Conservation (phyloP, 345 rosid species). For the Populus euphratica region DNA sequence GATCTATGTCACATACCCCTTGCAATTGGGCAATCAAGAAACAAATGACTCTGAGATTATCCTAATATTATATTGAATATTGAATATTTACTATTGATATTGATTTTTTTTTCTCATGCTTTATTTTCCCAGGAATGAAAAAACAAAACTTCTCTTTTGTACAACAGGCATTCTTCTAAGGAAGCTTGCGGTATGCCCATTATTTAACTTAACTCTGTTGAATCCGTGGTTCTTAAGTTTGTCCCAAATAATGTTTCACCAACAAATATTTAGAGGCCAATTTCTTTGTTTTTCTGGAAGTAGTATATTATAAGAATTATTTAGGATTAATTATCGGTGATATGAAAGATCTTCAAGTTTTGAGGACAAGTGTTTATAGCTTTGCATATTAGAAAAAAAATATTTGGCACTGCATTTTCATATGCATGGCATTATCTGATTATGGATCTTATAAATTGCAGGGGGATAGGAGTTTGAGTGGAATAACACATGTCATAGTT, state of each 20-base stretch:
- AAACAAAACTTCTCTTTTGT: slow-evolving; percentile 85
- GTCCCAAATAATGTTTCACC: background rate
- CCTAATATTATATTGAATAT: too few relatives aligned
- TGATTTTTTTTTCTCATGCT: slow-evolving; percentile 4
- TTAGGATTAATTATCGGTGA: too few relatives aligned
- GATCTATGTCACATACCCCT: too few relatives aligned
- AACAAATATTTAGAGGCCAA: background rate
- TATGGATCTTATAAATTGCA: slow-evolving; percentile 26
- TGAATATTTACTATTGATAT: background rate
- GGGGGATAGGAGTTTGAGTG: slow-evolving; percentile 72
- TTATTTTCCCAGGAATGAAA: slow-evolving; percentile 63
- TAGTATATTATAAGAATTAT: background rate
- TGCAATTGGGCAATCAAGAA: too few relatives aligned
- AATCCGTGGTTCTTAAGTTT: background rate
- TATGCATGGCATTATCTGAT: background rate
- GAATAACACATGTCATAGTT: slow-evolving; percentile 77
- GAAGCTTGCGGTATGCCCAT: slow-evolving; percentile 60
- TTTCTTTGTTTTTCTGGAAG: background rate
- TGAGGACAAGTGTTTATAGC: too few relatives aligned
- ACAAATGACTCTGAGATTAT: too few relatives aligned
- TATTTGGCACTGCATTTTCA: too few relatives aligned
- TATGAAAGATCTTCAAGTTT: background rate
- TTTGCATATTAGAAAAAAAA: too few relatives aligned
- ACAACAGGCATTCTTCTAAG: slow-evolving; percentile 93
- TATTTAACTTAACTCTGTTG: background rate